These are phyloP conservation scores for Kalaharituber pfeilii DNA, from an alignment of 2,329 filamentous ascomycete genomes.

Conservation along the genomic window DNA sequence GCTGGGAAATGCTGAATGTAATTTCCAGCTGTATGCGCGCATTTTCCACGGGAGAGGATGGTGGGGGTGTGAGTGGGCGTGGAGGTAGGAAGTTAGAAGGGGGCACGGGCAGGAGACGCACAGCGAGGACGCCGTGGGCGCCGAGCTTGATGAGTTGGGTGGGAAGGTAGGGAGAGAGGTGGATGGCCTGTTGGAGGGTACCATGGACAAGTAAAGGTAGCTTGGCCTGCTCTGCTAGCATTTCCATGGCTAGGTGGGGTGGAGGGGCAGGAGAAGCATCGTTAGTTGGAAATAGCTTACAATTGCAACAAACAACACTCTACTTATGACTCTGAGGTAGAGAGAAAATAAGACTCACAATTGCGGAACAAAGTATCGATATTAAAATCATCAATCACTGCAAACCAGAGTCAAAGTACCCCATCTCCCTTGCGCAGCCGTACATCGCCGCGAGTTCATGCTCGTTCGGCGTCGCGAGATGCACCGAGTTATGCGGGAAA, in stretches of 20 bases:
- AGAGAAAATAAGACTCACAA: neutral
- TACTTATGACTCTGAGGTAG: too few species aligned
- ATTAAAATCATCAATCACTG: constrained; percentile 52
- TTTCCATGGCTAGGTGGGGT: constrained; percentile 6
- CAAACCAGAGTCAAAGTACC: constrained; percentile 70
- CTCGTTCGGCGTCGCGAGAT: constrained; percentile 66
- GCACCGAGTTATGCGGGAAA: constrained; percentile 47
- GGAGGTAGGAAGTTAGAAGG: constrained; percentile 38
- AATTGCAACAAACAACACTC: too few species aligned
- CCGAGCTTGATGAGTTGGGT: constrained; percentile 76
- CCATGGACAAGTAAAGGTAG: constrained; percentile 55
- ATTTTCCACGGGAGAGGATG: constrained; percentile 21
- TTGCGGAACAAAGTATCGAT: constrained; percentile 10
- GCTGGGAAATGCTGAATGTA: too few species aligned
- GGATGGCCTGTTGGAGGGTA: constrained; percentile 64
- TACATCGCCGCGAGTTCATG: constrained; percentile 72
- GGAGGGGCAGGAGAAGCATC: constrained; percentile 24
- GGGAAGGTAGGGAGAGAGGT: constrained; percentile 75
- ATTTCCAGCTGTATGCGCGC: constrained; percentile 38
- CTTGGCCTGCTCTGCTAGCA: neutral
- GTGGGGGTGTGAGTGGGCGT: constrained; percentile 31
- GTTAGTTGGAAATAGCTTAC: constrained; percentile 11
- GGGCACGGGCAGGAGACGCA: constrained; percentile 40
- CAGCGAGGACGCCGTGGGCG: constrained; percentile 53
- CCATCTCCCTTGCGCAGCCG: constrained; percentile 44